Conservation (phyloP, 257 asterid species). For the Capsicum baccatum region DNA sequence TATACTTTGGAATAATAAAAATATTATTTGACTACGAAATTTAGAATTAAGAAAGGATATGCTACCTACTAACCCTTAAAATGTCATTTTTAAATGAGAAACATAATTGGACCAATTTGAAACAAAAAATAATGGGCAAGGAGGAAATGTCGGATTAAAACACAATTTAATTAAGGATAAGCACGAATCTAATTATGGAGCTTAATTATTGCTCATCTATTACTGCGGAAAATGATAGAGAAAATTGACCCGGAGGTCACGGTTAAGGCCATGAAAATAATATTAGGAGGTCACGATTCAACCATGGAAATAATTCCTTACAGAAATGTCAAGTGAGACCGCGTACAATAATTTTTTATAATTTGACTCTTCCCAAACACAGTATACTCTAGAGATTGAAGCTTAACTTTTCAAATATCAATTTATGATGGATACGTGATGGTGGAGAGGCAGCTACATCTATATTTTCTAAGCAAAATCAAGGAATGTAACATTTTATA, state of each 20-base stretch:
- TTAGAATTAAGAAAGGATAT: slow-evolving; percentile 7
- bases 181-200: neutral
- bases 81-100: neutral
- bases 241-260: no score
- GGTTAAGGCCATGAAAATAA: no score
- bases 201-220: slow-evolving; percentile 15
- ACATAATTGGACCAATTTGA: neutral
- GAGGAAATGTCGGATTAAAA: neutral
- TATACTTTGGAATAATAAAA: neutral
- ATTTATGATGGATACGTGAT: slow-evolving; percentile 15
- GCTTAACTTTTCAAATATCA: neutral
- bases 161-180: neutral
- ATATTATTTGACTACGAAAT: neutral
- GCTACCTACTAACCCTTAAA: neutral
- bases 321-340: no score
- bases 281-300: no score
- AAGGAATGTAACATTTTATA: neutral
- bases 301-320: no score
- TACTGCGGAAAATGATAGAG: neutral
- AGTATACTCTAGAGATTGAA: neutral
- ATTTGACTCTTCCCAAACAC: no score
- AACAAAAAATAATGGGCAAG: neutral
- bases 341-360: no score
- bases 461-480: neutral
- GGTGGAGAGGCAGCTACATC: neutral